Percentiles rank a stretch among this genome's conserved stretches.
Evolutionary conservation across 2,329 filamentous ascomycete species (phyloP).

Genomic region (Cytospora piceae): DNA sequence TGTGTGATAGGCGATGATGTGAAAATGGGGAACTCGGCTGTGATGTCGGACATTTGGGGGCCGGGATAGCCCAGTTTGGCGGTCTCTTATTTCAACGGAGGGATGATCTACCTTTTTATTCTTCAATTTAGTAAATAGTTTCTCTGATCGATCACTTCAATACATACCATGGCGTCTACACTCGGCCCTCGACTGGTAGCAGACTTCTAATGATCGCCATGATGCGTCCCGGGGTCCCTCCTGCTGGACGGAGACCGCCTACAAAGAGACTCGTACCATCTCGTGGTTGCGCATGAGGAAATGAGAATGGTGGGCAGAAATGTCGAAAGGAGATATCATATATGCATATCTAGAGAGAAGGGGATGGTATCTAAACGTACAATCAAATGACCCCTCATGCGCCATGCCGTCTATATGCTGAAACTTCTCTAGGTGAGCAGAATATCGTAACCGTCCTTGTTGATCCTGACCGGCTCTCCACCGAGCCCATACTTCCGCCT

Average conservation of each 20-base stretch:
- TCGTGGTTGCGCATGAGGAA: conserved; percentile 6
- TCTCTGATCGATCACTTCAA: background rate
- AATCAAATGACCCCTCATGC: conserved; percentile 8
- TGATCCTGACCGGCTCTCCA: conserved; percentile 65
- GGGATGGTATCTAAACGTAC: conserved; percentile 6
- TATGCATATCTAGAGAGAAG: background rate
- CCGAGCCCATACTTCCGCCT: conserved; percentile 71
- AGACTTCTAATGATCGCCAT: too few species aligned
- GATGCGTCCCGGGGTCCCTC: background rate
- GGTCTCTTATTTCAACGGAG: background rate
- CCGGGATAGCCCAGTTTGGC: background rate
- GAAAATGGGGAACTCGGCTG: background rate
- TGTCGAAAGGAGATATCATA: conserved; percentile 9
- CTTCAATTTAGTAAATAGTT: background rate
- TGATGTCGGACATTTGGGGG: background rate
- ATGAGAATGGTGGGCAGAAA: background rate
- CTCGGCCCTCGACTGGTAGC: background rate
- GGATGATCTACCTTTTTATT: background rate
- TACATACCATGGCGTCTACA: background rate
- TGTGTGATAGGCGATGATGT: background rate
- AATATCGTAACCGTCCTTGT: conserved; percentile 73
- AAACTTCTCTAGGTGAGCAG: conserved; percentile 50
- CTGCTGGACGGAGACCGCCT: background rate
- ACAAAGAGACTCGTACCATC: background rate
- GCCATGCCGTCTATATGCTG: conserved; percentile 13